phyloP scores from a whole-genome alignment of 1,284 basidiomycete genomes.

The Xerocomus amazonicus region DNA sequence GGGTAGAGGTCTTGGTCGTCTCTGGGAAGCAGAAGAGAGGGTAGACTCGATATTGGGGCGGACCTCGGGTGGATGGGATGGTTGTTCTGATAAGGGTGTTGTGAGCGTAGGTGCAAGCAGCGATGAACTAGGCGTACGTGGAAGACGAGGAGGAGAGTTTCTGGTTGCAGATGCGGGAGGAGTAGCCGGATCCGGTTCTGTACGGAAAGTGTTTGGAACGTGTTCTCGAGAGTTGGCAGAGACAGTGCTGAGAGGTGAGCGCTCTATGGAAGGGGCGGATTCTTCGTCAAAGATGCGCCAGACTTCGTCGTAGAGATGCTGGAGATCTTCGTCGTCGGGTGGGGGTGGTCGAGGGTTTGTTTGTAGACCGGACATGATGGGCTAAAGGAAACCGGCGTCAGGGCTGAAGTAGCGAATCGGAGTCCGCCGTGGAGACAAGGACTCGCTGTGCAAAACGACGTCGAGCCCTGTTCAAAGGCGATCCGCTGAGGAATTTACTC shows the following conservation, averaged over 20 bases:
- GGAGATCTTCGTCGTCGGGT: conserved; percentile 63
- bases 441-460: neutral
- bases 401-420: neutral
- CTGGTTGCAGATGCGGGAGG: conserved; percentile 11
- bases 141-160: conserved; percentile 20
- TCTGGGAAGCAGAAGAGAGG: conserved; percentile 36
- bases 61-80: conserved; percentile 17
- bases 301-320: conserved; percentile 68
- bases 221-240: conserved; percentile 19
- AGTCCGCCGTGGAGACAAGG: conserved; percentile 1
- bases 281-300: conserved; percentile 61
- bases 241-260: conserved; percentile 15
- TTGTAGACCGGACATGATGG: conserved; percentile 29
- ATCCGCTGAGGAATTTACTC: too few species aligned
- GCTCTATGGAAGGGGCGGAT: conserved; percentile 23
- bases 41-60: conserved; percentile 23
- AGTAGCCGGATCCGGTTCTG: conserved; percentile 18
- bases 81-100: conserved; percentile 11
- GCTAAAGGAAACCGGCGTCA: neutral
- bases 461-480: too few species aligned
- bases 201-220: conserved; percentile 18
- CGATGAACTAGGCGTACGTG: conserved; percentile 19
- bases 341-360: conserved; percentile 36
- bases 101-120: neutral
- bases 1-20: conserved; percentile 31